Evolutionary conservation across 2,329 filamentous ascomycete species (phyloP), one percentile per base, ranked within the genome.

Genomic region (Onygena corvina): DNA sequence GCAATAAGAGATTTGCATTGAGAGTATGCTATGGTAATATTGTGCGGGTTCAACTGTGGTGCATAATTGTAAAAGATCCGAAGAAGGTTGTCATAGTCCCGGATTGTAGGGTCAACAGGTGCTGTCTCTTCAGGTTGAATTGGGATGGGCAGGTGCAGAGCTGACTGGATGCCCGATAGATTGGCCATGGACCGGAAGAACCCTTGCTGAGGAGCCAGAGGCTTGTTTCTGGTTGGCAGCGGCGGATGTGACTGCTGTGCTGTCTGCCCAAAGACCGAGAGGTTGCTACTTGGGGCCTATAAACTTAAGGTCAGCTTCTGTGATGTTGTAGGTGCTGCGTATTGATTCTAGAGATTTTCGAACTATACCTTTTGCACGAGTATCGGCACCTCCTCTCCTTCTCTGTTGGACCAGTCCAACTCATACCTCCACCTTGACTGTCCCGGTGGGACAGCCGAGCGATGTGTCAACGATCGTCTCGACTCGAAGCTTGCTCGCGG

Each of bases 11-110:
- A 84, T 67, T 95, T 94, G 76, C 87, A 94, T 67, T 95, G 87
- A 36, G 92, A 82, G 62, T 95, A 95, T 20, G 89, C 88, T 53
- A 88, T 84, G 48, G 88, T 87, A 55, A 96, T 94, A 64, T 92
- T 94, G 64, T 92, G 76, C 21, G 79, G 77, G 66, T 94, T 89
- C 27, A 96, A 76, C 0, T 80, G 62, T 0, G 90, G 90, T 0
- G 87, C 72, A 64, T 93, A 86, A 65, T 95, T 94, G 74, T 96
- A 96, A 72, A 95, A 94, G 54, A 92, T 84, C 59, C 89, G 85
- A 64, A 96, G 93, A 18, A 96, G 76, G 64, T 95, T 95, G 64
- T 94, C 88, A 66, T 96, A 95, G 69, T 95, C 86, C 58, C 86
- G 85, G 42, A 95, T 75, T 18, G 88, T 76, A 55, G 93, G 86